phyloP scores from a whole-genome alignment of 345 rosid genomes.

The Citrus mangshanensis region DNA sequence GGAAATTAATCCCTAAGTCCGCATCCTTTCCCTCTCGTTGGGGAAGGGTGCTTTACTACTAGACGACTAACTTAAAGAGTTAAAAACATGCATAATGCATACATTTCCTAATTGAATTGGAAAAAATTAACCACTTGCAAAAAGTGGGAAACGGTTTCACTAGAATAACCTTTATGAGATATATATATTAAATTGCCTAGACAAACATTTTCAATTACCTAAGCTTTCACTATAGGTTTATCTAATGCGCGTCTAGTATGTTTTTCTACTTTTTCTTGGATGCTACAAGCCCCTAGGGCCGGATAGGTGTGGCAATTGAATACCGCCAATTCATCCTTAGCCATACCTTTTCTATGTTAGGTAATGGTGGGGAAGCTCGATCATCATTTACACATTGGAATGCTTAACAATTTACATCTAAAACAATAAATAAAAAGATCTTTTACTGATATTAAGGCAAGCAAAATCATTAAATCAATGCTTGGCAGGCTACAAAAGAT shows the following conservation, averaged over 20 bases:
- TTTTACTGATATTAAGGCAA: background rate
- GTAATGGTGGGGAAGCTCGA: conserved; percentile 33
- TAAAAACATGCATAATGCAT: background rate
- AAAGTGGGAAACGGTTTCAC: background rate
- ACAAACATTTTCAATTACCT: background rate
- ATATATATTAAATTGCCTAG: background rate
- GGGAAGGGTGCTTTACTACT: too few species aligned
- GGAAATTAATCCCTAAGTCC: too few species aligned
- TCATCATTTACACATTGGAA: conserved; percentile 12
- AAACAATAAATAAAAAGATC: background rate
- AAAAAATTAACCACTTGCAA: background rate
- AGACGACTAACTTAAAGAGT: background rate
- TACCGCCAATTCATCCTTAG: conserved; percentile 20
- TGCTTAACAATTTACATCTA: background rate
- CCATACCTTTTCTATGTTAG: conserved; percentile 19
- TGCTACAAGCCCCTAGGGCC: conserved; percentile 21
- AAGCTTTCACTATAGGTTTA: background rate
- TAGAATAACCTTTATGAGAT: background rate
- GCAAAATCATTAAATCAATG: background rate
- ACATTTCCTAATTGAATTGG: background rate
- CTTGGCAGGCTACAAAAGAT: background rate
- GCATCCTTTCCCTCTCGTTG: too few species aligned
- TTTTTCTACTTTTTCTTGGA: conserved; percentile 32
- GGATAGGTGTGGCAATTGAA: conserved; percentile 8
- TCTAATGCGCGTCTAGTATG: background rate